Evolutionary conservation across 768 basidiomycete genomes (phyloP).

Genomic region (Fibroporia radiculosa): DNA sequence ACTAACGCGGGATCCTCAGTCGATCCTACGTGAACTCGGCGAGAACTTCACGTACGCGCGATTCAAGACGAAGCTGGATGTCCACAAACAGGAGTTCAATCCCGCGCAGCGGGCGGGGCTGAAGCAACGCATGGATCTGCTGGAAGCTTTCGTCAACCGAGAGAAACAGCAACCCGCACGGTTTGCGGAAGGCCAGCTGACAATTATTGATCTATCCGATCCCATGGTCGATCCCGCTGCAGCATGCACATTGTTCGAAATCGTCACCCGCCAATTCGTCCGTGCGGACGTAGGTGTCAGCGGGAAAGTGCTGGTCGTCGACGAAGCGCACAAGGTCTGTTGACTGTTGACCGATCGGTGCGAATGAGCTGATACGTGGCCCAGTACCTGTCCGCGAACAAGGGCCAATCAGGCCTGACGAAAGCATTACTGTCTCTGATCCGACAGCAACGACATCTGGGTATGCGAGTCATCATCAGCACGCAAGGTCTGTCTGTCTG

Average conservation of each 20-base stretch:
- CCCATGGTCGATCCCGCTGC: constrained; percentile 62
- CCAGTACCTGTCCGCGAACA: constrained; percentile 51
- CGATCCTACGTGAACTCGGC: constrained; percentile 55
- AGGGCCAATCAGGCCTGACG: constrained; percentile 44
- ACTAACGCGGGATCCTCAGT: constrained; percentile 24
- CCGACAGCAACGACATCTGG: constrained; percentile 64
- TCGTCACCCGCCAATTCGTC: constrained; percentile 57
- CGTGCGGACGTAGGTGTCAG: constrained; percentile 47
- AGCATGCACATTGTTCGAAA: constrained; percentile 67
- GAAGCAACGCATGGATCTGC: constrained; percentile 54
- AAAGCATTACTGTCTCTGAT: constrained; percentile 50
- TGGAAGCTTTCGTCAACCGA: constrained; percentile 47
- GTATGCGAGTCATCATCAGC: constrained; percentile 65
- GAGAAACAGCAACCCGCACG: constrained; percentile 13
- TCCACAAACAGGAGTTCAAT: constrained; percentile 45
- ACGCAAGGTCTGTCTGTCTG: constrained; percentile 47
- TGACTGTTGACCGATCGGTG: neutral
- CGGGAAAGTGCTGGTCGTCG: constrained; percentile 67
- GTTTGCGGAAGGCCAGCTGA: constrained; percentile 51
- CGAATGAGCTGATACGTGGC: neutral
- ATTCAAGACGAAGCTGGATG: constrained; percentile 41
- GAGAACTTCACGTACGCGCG: constrained; percentile 45
- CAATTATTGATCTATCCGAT: constrained; percentile 65
- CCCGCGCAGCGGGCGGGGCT: constrained; percentile 46
- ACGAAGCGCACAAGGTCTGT: constrained; percentile 66